These are phyloP conservation scores for Phoma sp. DNA, from an alignment of 2,329 filamentous ascomycete genomes.

Conservation along the genomic window DNA sequence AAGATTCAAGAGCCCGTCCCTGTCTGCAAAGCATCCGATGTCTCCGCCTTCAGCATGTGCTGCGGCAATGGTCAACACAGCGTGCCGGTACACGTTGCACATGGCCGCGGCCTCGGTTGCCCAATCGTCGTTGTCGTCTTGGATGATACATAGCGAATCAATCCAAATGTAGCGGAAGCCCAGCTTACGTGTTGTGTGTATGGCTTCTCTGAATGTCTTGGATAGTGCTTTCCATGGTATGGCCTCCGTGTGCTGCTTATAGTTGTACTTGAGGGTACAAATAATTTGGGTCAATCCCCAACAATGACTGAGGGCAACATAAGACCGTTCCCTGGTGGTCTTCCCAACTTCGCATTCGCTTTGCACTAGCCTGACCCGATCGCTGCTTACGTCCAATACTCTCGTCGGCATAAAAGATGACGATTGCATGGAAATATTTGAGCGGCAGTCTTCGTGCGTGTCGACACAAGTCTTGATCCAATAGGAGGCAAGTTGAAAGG, in stretches of 20 bases:
- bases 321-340: background rate
- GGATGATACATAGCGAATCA: background rate
- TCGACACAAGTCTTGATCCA: background rate
- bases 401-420: background rate
- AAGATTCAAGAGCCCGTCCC: background rate
- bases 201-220: conserved; percentile 25
- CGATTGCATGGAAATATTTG: background rate
- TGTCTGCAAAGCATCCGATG: background rate
- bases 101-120: background rate
- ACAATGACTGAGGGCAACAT: background rate
- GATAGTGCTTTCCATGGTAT: conserved; percentile 19
- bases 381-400: background rate
- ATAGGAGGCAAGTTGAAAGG: background rate
- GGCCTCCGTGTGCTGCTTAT: background rate
- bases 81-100: background rate
- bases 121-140: background rate
- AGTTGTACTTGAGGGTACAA: background rate
- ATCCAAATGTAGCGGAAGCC: conserved; percentile 2
- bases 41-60: background rate
- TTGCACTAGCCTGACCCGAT: background rate
- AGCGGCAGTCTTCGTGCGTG: background rate
- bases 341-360: background rate
- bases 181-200: conserved; percentile 21
- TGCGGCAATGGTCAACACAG: background rate
- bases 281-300: background rate